Conservation (phyloP, 352 stramenopile genomes). For the Phytophthora crassamura region DNA sequence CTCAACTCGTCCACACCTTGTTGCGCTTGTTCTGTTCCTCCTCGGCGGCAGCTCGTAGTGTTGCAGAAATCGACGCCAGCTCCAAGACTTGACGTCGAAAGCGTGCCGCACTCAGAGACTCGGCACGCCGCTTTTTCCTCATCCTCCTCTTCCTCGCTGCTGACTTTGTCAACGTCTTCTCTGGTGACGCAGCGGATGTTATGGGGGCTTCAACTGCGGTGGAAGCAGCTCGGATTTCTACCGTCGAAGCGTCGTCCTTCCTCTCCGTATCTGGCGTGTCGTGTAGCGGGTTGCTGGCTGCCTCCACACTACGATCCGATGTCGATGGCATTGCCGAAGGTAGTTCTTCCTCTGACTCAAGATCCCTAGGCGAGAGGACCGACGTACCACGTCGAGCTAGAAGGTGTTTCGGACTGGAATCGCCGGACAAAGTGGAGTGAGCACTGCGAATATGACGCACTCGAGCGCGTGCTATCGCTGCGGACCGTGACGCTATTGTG, state of each 20-base stretch:
- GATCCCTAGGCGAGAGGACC: not conserved
- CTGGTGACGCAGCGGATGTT: not conserved
- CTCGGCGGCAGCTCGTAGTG: conserved; percentile 17
- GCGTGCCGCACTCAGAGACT: not conserved
- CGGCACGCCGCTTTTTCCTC: conserved; percentile 26
- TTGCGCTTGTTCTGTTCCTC: conserved; percentile 25
- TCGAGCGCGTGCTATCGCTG: conserved; percentile 28
- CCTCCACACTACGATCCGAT: not conserved
- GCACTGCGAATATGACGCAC: conserved; percentile 36
- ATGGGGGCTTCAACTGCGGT: not conserved
- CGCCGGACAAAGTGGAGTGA: conserved; percentile 5
- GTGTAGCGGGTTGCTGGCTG: not conserved
- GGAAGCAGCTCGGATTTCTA: not conserved
- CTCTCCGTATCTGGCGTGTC: not conserved
- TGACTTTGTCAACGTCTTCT: conserved; percentile 3
- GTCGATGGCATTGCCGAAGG: not conserved
- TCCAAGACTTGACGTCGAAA: conserved; percentile 26
- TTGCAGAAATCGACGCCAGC: conserved; percentile 21
- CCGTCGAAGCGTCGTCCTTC: not conserved
- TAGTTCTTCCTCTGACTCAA: not conserved
- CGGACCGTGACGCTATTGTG: conserved; percentile 19
- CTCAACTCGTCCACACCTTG: conserved; percentile 9
- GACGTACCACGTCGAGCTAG: not conserved
- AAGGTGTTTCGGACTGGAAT: not conserved
- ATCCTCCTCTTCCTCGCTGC: conserved; percentile 8